Percentiles rank a stretch among this genome's conserved stretches.
Conservation (phyloP, 1,284 basidiomycete genomes). For the Moniliella sp. region DNA sequence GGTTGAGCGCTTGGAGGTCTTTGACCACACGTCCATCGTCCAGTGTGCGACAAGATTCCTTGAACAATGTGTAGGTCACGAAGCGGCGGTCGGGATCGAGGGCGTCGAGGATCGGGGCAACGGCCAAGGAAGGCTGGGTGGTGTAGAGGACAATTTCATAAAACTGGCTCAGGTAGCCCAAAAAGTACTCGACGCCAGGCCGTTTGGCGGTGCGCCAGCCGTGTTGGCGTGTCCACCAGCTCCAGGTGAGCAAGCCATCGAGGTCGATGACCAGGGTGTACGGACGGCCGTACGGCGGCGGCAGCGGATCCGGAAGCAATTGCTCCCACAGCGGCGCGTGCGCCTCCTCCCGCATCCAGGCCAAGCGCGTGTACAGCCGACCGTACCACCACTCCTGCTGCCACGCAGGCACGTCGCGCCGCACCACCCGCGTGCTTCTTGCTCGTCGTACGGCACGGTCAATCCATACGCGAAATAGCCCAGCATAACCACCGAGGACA, state of each 20-base stretch:
- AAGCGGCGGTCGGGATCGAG: conserved; percentile 79
- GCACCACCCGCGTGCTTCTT: no score
- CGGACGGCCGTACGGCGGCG: conserved; percentile 71
- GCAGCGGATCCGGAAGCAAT: conserved; percentile 68
- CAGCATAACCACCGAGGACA: no score
- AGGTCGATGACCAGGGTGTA: conserved; percentile 78
- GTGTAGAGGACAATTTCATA: conserved; percentile 95
- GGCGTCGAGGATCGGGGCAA: conserved; percentile 66
- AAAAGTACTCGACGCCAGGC: conserved; percentile 89
- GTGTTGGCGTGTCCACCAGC: conserved; percentile 47
- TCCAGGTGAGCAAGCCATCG: conserved; percentile 74
- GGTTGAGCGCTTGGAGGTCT: conserved; percentile 77
- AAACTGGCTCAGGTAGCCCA: conserved; percentile 85
- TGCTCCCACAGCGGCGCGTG: no score
- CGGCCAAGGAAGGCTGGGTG: conserved; percentile 68
- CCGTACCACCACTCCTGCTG: no score
- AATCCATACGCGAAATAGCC: no score
- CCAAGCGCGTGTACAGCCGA: no score
- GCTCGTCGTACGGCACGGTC: no score
- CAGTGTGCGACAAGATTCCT: conserved; percentile 41
- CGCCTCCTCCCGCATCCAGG: no score
- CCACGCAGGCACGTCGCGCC: no score
- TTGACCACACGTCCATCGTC: conserved; percentile 36
- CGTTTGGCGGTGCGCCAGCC: conserved; percentile 42
- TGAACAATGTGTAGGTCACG: conserved; percentile 69